Conservation (phyloP, 768 basidiomycete species). For the Rickenella mellea region DNA sequence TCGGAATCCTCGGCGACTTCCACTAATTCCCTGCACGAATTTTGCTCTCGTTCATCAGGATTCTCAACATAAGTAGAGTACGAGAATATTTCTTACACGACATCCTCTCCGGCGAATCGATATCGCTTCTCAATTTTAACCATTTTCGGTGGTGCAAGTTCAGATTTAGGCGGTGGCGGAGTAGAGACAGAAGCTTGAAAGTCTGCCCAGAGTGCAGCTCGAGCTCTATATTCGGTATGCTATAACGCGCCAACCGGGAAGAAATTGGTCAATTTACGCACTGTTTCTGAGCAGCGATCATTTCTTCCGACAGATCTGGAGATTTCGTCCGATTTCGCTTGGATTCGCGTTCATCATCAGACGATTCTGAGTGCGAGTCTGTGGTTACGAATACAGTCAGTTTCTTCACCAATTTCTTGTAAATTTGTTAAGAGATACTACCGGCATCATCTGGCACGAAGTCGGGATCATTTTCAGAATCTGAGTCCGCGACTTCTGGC, state of each 20-base stretch:
- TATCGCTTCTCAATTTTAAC: conserved; percentile 65
- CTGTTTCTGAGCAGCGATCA: no score
- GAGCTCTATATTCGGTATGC: conserved; percentile 30
- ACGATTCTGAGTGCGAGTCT: conserved; percentile 27
- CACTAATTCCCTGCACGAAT: conserved; percentile 70
- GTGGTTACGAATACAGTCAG: background rate
- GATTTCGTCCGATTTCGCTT: conserved; percentile 25
- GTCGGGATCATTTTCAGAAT: conserved; percentile 65
- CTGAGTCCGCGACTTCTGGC: conserved; percentile 35
- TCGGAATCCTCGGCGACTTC: conserved; percentile 65
- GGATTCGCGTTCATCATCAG: conserved; percentile 18
- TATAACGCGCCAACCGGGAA: conserved; percentile 4
- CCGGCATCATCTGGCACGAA: conserved; percentile 48
- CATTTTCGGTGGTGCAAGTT: conserved; percentile 23
- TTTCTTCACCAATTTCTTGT: conserved; percentile 3
- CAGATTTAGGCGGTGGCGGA: conserved; percentile 11
- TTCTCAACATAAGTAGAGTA: conserved; percentile 3
- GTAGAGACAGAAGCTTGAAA: conserved; percentile 56
- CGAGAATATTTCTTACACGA: conserved; percentile 41
- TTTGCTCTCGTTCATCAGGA: conserved; percentile 5
- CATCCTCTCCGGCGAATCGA: conserved; percentile 68
- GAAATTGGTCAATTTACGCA: background rate
- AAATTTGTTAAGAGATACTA: conserved; percentile 15
- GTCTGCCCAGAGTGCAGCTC: conserved; percentile 54
- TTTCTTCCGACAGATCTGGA: conserved; percentile 10